phyloP scores from a whole-genome alignment of 768 basidiomycete genomes.

The Lyophyllum atratum region DNA sequence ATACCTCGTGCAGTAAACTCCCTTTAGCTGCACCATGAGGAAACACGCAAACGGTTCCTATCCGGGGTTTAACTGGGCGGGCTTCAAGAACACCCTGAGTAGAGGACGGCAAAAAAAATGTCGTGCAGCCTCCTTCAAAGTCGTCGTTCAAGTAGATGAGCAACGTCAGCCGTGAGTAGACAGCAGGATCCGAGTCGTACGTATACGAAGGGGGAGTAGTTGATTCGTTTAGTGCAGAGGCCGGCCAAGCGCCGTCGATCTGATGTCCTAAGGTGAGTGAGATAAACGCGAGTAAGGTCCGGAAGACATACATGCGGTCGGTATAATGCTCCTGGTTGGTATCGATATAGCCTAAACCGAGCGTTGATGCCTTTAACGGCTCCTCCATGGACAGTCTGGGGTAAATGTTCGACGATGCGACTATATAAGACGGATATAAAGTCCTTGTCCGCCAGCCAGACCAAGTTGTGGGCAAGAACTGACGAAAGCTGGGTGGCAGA shows the following conservation, averaged over 20 bases:
- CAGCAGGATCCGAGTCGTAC: conserved; percentile 49
- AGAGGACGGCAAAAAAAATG: conserved; percentile 53
- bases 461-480: conserved; percentile 50
- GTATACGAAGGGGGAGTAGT: conserved; percentile 44
- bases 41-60: conserved; percentile 52
- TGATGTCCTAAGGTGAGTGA: conserved; percentile 7
- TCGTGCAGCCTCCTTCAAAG: conserved; percentile 51
- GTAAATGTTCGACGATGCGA: conserved; percentile 43
- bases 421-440: conserved; percentile 43
- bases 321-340: conserved; percentile 49
- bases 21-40: conserved; percentile 40
- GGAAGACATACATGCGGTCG: conserved; percentile 41
- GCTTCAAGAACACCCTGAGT: conserved; percentile 46
- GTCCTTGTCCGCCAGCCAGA: conserved; percentile 50
- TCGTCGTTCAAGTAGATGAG: conserved; percentile 53
- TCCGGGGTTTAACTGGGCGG: conserved; percentile 46
- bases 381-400: conserved; percentile 41
- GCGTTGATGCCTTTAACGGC: conserved; percentile 49
- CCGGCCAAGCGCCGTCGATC: conserved; percentile 59
- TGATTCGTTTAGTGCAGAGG: conserved; percentile 41
- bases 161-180: conserved; percentile 49
- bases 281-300: background rate
- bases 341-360: conserved; percentile 52
- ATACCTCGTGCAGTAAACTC: conserved; percentile 36
- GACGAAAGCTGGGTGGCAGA: conserved; percentile 45